Evolutionary conservation across 495 filamentous ascomycete species (phyloP).

Genomic region (Oidiodendron maius): DNA sequence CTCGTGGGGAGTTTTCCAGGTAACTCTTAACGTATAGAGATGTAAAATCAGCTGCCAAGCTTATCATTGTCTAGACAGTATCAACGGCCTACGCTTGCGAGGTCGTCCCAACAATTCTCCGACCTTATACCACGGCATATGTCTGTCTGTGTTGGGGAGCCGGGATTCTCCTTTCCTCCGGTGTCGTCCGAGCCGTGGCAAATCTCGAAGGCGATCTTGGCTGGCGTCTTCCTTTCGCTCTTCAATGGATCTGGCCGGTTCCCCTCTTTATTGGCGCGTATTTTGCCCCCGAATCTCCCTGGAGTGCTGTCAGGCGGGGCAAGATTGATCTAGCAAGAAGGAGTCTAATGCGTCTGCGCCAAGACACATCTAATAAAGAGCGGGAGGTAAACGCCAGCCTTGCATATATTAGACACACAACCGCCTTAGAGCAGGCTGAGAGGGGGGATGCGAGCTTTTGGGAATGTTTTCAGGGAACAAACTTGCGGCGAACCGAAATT

Average conservation of each 20-base stretch:
- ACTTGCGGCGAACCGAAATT: constrained; percentile 51
- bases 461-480: constrained; percentile 47
- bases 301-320: constrained; percentile 52
- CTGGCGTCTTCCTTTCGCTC: constrained; percentile 42
- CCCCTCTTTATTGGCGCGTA: constrained; percentile 31
- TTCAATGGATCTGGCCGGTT: constrained; percentile 51
- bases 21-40: not conserved
- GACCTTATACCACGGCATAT: constrained; percentile 6
- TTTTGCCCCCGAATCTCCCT: constrained; percentile 42
- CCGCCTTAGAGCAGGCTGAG: constrained; percentile 50
- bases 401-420: constrained; percentile 55
- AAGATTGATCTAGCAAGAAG: constrained; percentile 39
- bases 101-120: constrained; percentile 4
- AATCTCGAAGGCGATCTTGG: constrained; percentile 14
- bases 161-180: constrained; percentile 51
- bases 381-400: constrained; percentile 24
- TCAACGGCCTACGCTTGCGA: constrained; percentile 38
- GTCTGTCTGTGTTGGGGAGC: constrained; percentile 54
- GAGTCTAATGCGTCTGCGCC: constrained; percentile 39
- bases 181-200: constrained; percentile 38
- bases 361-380: constrained; percentile 50
- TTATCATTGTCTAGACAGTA: constrained; percentile 39
- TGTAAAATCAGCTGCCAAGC: not conserved
- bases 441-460: constrained; percentile 47
- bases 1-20: constrained; percentile 59